These are phyloP conservation scores for Penstemon davidsonii DNA, from an alignment of 257 asterid species.

Conservation along the genomic window DNA sequence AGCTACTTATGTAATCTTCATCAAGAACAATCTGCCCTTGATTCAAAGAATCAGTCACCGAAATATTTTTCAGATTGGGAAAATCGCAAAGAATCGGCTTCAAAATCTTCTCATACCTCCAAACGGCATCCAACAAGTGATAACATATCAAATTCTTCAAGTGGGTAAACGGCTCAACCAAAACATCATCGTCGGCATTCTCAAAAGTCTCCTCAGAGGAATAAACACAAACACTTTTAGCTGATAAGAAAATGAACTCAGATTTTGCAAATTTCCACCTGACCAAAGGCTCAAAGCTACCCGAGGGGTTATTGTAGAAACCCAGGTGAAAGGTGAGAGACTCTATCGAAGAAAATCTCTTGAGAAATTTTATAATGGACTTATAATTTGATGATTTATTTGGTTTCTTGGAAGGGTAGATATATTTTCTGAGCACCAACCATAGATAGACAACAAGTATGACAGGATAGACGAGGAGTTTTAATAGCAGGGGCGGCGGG, in stretches of 20 bases:
- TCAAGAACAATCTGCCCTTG: background rate
- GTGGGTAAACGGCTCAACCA: background rate
- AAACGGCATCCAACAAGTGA: background rate
- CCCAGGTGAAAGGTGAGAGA: too few species aligned
- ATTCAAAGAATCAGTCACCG: background rate
- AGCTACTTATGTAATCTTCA: background rate
- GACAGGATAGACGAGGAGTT: background rate
- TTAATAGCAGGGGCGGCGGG: background rate
- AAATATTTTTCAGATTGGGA: too few species aligned
- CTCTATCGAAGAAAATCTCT: too few species aligned
- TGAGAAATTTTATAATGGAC: too few species aligned
- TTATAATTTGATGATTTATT: too few species aligned
- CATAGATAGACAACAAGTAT: background rate
- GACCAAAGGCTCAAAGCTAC: too few species aligned
- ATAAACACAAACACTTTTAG: too few species aligned
- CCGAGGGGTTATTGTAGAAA: too few species aligned
- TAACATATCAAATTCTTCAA: background rate
- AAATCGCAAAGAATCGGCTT: too few species aligned
- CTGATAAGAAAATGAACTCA: too few species aligned
- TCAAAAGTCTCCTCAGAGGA: background rate
- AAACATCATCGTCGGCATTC: background rate
- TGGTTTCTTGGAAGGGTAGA: too few species aligned
- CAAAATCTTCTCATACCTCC: background rate
- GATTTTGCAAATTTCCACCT: too few species aligned
- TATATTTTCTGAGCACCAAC: background rate